Conservation (phyloP, 768 basidiomycete genomes). For the Suillus placidus region DNA sequence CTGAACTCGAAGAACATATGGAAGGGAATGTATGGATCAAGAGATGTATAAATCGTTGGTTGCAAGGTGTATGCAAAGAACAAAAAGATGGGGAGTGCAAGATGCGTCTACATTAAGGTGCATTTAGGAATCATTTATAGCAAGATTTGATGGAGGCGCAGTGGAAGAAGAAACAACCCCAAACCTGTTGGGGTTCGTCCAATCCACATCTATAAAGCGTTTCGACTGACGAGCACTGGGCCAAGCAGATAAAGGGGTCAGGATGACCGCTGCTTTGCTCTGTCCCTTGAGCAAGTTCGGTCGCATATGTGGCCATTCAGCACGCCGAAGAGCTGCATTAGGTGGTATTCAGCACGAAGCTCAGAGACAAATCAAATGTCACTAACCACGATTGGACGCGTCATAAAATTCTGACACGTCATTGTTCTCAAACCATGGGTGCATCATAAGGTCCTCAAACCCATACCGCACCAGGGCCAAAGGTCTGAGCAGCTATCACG, state of each 20-base stretch:
- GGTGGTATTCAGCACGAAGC: not conserved
- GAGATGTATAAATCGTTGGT: too few relatives aligned
- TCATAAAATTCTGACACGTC: slow-evolving; percentile 27
- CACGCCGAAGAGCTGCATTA: slow-evolving; percentile 6
- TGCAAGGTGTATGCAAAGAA: too few relatives aligned
- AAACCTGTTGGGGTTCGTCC: slow-evolving; percentile 7
- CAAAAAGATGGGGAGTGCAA: too few relatives aligned
- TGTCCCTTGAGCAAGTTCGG: not conserved
- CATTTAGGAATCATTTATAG: too few relatives aligned
- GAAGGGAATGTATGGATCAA: too few relatives aligned
- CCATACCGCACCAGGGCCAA: not conserved
- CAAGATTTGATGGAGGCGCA: too few relatives aligned
- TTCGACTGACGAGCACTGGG: not conserved
- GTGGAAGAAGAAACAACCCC: not conserved
- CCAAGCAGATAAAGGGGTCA: not conserved
- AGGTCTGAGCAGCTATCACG: not conserved
- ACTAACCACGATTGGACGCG: slow-evolving; percentile 23
- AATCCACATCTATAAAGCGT: not conserved
- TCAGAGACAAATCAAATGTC: not conserved
- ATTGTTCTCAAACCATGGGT: slow-evolving; percentile 11
- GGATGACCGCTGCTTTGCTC: too few relatives aligned
- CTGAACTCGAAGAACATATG: too few relatives aligned
- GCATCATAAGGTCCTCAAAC: not conserved
- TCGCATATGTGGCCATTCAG: not conserved
- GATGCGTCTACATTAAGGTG: too few relatives aligned